Percentiles rank a stretch among this genome's conserved stretches.
Evolutionary conservation across 208 protist species (phyloP).

Genomic region (Eutreptiella sp.): DNA sequence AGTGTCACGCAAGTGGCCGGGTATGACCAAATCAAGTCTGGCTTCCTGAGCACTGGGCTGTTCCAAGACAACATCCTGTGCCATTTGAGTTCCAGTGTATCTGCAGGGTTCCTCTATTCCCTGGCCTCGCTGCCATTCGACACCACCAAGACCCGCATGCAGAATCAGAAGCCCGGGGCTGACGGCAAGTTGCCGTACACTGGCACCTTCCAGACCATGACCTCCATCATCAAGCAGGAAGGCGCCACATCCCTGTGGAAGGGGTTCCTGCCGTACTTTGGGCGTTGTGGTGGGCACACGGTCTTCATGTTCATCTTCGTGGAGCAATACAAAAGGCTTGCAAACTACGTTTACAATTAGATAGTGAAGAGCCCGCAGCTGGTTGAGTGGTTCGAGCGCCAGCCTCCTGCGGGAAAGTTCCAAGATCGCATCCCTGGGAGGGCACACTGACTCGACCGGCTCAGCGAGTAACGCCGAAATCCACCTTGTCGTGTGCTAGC

Average conservation of each 20-base stretch:
- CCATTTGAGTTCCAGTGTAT: constrained; percentile 60
- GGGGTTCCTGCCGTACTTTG: constrained; percentile 76
- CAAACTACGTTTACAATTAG: constrained; percentile 15
- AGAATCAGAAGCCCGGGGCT: constrained; percentile 50
- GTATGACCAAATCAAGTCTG: constrained; percentile 72
- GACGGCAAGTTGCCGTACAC: constrained; percentile 45
- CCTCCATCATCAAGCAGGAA: constrained; percentile 58
- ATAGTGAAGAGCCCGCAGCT: too few species aligned
- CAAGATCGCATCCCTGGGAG: too few species aligned
- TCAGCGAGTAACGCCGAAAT: too few species aligned
- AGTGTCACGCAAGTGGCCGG: constrained; percentile 74
- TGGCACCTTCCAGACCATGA: constrained; percentile 65
- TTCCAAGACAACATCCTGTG: constrained; percentile 62
- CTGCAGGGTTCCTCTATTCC: constrained; percentile 71
- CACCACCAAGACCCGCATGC: constrained; percentile 75
- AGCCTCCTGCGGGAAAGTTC: too few species aligned
- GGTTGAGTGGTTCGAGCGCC: too few species aligned
- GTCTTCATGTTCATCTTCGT: constrained; percentile 79
- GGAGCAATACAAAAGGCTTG: constrained; percentile 47
- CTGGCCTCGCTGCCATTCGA: constrained; percentile 79
- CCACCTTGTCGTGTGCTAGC: too few species aligned
- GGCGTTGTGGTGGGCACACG: constrained; percentile 72
- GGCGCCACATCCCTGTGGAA: constrained; percentile 66
- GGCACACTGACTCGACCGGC: too few species aligned
- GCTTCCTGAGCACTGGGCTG: constrained; percentile 49